Conservation (phyloP, 1,284 basidiomycete species). For the Ustilago xerochloae region DNA sequence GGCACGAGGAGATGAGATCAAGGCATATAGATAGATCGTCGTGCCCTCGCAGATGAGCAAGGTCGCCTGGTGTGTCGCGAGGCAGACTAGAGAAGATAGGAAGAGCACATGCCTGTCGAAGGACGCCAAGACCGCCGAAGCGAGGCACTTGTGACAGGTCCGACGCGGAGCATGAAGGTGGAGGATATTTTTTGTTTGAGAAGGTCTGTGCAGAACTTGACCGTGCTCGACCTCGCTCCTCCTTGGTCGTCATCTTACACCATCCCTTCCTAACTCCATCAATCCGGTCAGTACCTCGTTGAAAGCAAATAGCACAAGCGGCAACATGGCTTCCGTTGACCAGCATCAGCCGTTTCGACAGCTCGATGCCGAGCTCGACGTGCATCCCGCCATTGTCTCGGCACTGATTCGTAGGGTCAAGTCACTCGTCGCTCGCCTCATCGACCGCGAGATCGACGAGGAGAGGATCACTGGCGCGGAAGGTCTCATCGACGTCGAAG, state of each 20-base stretch:
- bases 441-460: constrained; percentile 56
- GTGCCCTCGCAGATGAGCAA: too few relatives aligned
- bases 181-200: neutral
- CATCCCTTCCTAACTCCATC: neutral
- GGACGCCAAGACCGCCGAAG: too few relatives aligned
- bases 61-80: too few relatives aligned
- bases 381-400: constrained; percentile 49
- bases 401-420: constrained; percentile 52
- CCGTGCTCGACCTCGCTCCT: neutral
- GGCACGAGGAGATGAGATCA: too few relatives aligned
- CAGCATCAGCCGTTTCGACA: constrained; percentile 26
- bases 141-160: too few relatives aligned
- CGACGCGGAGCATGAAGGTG: too few relatives aligned
- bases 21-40: too few relatives aligned
- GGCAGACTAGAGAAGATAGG: too few relatives aligned
- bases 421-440: constrained; percentile 44
- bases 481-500: constrained; percentile 44
- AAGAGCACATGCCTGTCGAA: too few relatives aligned
- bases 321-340: constrained; percentile 20
- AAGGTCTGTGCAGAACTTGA: neutral
- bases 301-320: neutral
- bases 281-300: neutral
- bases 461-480: constrained; percentile 46
- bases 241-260: neutral
- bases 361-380: constrained; percentile 39